Evolutionary conservation across 2,329 filamentous ascomycete genomes (phyloP).

Genomic region (Sordariomycetes sp.): DNA sequence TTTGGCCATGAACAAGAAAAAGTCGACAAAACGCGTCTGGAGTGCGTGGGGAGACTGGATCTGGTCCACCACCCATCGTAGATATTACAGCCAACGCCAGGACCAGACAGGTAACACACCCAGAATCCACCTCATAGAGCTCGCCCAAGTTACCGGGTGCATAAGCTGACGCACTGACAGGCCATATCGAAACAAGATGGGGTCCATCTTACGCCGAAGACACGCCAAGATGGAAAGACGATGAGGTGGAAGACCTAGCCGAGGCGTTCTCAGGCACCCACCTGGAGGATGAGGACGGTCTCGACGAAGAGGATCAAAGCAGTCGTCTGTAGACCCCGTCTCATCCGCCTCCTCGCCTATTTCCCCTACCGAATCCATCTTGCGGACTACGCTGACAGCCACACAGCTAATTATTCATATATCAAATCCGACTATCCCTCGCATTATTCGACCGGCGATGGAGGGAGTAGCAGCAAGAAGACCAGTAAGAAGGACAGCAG

Average conservation of each 20-base stretch:
- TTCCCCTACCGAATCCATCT: background rate
- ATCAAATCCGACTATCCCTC: background rate
- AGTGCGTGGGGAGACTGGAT: slow-evolving; percentile 15
- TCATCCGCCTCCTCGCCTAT: background rate
- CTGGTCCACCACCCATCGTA: slow-evolving; percentile 11
- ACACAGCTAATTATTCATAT: background rate
- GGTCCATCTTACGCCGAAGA: background rate
- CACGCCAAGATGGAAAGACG: background rate
- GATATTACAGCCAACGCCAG: slow-evolving; percentile 15
- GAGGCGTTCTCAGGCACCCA: background rate
- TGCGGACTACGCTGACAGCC: background rate
- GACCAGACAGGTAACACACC: slow-evolving; percentile 14
- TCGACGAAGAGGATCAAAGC: slow-evolving; percentile 2
- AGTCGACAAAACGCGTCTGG: background rate
- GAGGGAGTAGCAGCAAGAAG: background rate
- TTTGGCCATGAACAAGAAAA: slow-evolving; percentile 1
- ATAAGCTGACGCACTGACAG: background rate
- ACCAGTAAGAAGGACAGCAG: background rate
- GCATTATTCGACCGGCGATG: background rate
- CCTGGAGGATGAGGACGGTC: slow-evolving; percentile 3
- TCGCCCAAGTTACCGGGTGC: too few relatives aligned
- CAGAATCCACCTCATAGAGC: background rate
- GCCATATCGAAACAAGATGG: slow-evolving; percentile 1
- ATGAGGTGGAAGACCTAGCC: background rate
- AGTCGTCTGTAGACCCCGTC: background rate